Evolutionary conservation across 306 rosid genomes (phyloP), one percentile per base, ranked within the genome.

Genomic region (Inga leiocalycina): DNA sequence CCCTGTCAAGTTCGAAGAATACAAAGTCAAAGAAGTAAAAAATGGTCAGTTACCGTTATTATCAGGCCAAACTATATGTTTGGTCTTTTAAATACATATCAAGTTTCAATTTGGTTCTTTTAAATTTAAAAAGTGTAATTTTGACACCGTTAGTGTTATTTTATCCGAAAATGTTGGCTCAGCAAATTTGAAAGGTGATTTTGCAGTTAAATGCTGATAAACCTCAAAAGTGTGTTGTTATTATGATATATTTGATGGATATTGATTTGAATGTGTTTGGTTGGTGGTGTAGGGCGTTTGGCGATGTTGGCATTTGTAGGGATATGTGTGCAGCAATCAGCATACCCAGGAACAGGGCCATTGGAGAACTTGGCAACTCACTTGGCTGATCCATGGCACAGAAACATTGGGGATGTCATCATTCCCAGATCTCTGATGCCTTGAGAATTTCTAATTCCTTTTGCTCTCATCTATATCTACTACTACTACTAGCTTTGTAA

Each of bases 321-420:
- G 16, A 84, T 97, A 85, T 84, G 87, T 68, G 95, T 97, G 77
- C 99, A 97, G 79, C 99, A 97, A 87, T 76, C 95, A 64, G 98
- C 98, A 1, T 94, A 94, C 86, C 99, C 99, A 4, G 99, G 99
- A n/a, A 97, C 99, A 4, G 99, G 99, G 77, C 99, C 99, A 0
- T 84, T 97, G 94, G 99, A 97, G 94, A 97, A 97, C 85, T 88
- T 97, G 95, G 99, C 97, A 0, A 72, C 97, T 85, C 99, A 97
- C 91, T 88, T 97, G 97, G 98, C 99, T 86, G 99, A 97, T 80
- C 99, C 99, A 80, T 97, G 99, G 99, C 99, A 97, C 94, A 97
- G 92, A 89, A 97, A 91, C 97, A 97, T 97, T 75, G 99, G 99
- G 48, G 89, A 94, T 61, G 1, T 97, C 81, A 12, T 97, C 76